Conservation (phyloP, 345 rosid species). For the Carallia pectinifolia region DNA sequence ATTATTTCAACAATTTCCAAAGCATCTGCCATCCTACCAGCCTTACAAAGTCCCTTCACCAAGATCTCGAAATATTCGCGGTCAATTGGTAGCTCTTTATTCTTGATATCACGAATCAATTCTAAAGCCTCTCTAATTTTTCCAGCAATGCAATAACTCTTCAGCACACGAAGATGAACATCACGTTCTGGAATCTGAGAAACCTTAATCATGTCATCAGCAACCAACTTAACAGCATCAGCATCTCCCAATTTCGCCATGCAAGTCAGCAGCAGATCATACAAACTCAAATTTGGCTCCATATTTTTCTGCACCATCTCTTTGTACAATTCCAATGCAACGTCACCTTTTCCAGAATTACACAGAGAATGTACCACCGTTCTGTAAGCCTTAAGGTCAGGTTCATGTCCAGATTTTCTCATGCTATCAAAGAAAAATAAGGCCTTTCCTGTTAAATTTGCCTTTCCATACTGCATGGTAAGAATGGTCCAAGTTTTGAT, state of each 20-base stretch:
- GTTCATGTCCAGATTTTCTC: conserved; percentile 53
- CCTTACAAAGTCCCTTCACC: conserved; percentile 68
- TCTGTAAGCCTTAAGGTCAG: conserved; percentile 48
- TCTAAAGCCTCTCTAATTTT: conserved; percentile 73
- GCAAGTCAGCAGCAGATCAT: conserved; percentile 53
- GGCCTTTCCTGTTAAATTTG: conserved; percentile 59
- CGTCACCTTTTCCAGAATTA: conserved; percentile 52
- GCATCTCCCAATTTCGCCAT: conserved; percentile 45
- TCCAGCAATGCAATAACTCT: conserved; percentile 65
- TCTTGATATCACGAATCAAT: conserved; percentile 57
- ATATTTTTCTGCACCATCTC: conserved; percentile 66
- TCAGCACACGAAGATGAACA: conserved; percentile 51
- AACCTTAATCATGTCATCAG: conserved; percentile 57
- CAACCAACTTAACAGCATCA: conserved; percentile 47
- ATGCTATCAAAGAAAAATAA: conserved; percentile 57
- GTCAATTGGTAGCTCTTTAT: conserved; percentile 42
- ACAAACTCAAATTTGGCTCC: conserved; percentile 45
- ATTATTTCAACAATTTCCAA: conserved; percentile 64
- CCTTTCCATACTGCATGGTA: conserved; percentile 57
- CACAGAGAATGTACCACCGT: conserved; percentile 52
- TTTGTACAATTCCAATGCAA: conserved; percentile 65
- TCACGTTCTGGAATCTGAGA: conserved; percentile 50
- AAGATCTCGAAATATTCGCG: conserved; percentile 56
- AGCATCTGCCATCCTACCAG: conserved; percentile 69
- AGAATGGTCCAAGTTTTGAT: conserved; percentile 72